A percentile compares a stretch with the other conserved stretches of the same genome.
Evolutionary conservation across 2,329 filamentous ascomycete species (phyloP).

Genomic region (Cylindrodendrum hubeiense): DNA sequence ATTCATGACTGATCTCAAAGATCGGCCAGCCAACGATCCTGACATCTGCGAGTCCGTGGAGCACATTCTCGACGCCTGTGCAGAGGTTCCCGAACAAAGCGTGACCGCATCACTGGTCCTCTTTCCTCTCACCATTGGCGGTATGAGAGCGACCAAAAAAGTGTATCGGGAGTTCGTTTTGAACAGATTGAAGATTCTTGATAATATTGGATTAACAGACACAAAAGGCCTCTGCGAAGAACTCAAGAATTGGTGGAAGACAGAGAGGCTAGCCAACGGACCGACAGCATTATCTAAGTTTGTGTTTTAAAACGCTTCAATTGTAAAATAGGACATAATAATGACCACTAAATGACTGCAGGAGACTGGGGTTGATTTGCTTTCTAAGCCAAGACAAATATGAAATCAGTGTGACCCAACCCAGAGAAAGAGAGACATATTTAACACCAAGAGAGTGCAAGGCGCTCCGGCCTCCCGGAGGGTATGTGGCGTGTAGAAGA

Average conservation of each 20-base stretch:
- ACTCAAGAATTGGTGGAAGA: not conserved
- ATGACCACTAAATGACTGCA: no score
- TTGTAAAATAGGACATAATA: no score
- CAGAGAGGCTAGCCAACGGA: not conserved
- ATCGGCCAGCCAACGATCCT: not conserved
- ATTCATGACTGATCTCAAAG: not conserved
- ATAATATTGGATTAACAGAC: not conserved
- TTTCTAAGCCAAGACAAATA: no score
- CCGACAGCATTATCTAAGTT: not conserved
- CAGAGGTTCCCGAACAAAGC: not conserved
- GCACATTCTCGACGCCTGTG: not conserved
- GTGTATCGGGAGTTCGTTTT: not conserved
- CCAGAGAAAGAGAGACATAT: constrained; percentile 4
- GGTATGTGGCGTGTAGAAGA: constrained; percentile 12
- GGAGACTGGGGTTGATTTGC: no score
- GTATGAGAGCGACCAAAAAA: not conserved
- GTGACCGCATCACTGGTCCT: not conserved
- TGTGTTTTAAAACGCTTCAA: no score
- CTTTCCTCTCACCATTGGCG: not conserved
- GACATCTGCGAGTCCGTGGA: not conserved
- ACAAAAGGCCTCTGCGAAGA: not conserved
- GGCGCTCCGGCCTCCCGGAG: constrained; percentile 1
- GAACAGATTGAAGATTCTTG: not conserved
- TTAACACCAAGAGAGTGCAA: constrained; percentile 9
- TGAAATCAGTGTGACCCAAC: no score